Conservation (phyloP, 176 grass and related monocot species). For the Oryza coarctata region DNA sequence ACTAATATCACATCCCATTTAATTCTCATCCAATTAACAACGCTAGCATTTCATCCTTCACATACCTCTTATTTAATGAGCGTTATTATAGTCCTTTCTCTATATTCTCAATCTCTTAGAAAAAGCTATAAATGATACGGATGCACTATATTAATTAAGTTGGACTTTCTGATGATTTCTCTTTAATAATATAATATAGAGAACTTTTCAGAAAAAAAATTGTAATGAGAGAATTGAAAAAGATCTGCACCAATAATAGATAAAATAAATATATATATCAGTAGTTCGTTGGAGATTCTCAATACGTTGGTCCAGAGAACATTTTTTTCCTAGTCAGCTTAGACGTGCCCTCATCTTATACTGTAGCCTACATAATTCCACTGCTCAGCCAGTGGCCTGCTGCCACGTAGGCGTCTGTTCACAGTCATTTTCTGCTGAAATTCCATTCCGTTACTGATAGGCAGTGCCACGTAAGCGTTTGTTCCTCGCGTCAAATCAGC, state of each 20-base stretch:
- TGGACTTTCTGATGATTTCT: no score
- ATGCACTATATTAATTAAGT: no score
- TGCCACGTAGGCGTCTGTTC: slow-evolving; percentile 18
- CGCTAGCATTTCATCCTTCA: no score
- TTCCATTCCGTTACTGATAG: neutral
- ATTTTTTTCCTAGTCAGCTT: slow-evolving; percentile 19
- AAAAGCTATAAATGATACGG: no score
- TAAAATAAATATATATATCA: neutral
- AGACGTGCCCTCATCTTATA: neutral
- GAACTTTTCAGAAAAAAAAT: neutral
- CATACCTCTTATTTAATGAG: no score
- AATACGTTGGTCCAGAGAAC: neutral
- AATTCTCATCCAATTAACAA: no score
- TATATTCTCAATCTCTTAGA: no score
- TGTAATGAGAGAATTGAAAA: neutral
- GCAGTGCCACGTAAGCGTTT: slow-evolving; percentile 40
- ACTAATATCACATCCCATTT: no score
- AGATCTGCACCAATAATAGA: neutral
- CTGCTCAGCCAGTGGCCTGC: neutral
- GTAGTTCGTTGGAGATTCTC: slow-evolving; percentile 26
- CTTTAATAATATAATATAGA: neutral
- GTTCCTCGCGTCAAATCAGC: slow-evolving; percentile 29
- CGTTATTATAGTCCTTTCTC: no score
- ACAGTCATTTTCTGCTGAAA: neutral
- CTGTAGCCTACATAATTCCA: neutral